These are phyloP conservation scores for Daldinia sp. DNA, from an alignment of 2,329 filamentous ascomycete species.

Conservation along the genomic window DNA sequence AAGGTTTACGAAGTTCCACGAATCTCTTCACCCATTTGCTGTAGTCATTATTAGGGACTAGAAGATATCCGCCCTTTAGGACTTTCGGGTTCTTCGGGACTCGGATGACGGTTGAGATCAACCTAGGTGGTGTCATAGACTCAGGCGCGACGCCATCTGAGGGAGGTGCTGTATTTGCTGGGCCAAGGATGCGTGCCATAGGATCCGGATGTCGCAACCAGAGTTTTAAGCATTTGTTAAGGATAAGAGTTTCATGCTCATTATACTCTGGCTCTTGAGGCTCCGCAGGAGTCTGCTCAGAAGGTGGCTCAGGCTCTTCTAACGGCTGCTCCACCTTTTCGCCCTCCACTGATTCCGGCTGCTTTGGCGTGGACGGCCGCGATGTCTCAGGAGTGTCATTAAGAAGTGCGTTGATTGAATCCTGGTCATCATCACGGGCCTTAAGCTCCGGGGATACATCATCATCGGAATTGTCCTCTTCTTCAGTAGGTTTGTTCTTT, in stretches of 20 bases:
- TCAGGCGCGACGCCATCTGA: slow-evolving; percentile 68
- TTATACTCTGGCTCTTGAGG: slow-evolving; percentile 57
- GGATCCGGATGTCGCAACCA: slow-evolving; percentile 74
- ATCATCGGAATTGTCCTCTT: slow-evolving; percentile 55
- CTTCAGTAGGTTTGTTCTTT: slow-evolving; percentile 49
- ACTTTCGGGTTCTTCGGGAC: slow-evolving; percentile 84
- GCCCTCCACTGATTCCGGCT: slow-evolving; percentile 38
- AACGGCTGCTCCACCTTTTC: slow-evolving; percentile 45
- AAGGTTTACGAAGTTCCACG: slow-evolving; percentile 90
- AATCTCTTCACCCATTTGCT: slow-evolving; percentile 92
- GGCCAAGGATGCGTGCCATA: slow-evolving; percentile 66
- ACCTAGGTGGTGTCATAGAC: slow-evolving; percentile 67
- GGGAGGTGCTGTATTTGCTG: slow-evolving; percentile 76
- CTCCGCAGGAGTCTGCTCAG: slow-evolving; percentile 33
- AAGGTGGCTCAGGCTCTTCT: slow-evolving; percentile 36
- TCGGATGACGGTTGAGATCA: slow-evolving; percentile 80
- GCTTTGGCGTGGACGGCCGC: slow-evolving; percentile 53
- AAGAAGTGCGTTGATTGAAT: slow-evolving; percentile 69
- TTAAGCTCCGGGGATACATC: slow-evolving; percentile 52
- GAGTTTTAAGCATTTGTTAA: slow-evolving; percentile 70
- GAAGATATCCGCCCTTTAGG: slow-evolving; percentile 87
- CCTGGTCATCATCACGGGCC: slow-evolving; percentile 57
- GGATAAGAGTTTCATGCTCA: slow-evolving; percentile 60
- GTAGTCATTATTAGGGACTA: slow-evolving; percentile 84
- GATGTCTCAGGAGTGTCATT: slow-evolving; percentile 69